phyloP scores from a whole-genome alignment of 2,329 filamentous ascomycete species.

The Mycosphaerella arachidis region DNA sequence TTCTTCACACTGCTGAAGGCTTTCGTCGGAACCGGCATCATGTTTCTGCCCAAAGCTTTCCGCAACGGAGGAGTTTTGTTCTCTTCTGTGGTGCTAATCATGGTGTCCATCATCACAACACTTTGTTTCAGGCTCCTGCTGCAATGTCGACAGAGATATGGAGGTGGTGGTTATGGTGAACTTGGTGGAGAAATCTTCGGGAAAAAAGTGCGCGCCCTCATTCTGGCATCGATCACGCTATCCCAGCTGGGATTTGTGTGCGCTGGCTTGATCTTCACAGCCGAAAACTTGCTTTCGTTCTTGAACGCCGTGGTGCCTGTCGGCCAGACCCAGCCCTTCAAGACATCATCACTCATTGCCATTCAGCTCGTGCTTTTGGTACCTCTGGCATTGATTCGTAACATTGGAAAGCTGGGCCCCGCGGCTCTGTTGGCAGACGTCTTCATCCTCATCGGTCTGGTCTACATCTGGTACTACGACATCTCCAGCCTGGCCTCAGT shows the following conservation, averaged over 20 bases:
- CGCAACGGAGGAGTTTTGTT: constrained; percentile 73
- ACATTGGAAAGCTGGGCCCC: constrained; percentile 69
- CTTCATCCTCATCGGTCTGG: constrained; percentile 66
- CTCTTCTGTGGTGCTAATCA: constrained; percentile 63
- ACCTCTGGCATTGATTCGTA: constrained; percentile 65
- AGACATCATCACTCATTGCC: constrained; percentile 58
- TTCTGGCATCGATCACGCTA: constrained; percentile 65
- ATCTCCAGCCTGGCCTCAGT: constrained; percentile 51
- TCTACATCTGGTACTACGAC: constrained; percentile 71
- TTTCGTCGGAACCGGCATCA: constrained; percentile 75
- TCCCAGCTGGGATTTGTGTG: constrained; percentile 77
- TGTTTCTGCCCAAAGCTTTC: constrained; percentile 77
- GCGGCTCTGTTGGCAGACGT: constrained; percentile 65
- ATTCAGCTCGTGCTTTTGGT: constrained; percentile 62
- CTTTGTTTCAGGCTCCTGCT: constrained; percentile 69
- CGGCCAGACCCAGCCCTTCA: constrained; percentile 45
- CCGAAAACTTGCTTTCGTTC: constrained; percentile 68
- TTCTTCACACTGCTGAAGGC: constrained; percentile 77
- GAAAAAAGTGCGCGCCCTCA: constrained; percentile 57
- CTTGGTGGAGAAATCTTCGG: constrained; percentile 65
- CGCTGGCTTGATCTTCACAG: constrained; percentile 71
- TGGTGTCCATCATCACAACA: constrained; percentile 62
- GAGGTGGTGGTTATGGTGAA: constrained; percentile 68
- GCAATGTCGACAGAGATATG: constrained; percentile 59
- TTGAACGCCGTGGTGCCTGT: constrained; percentile 54